phyloP scores from a whole-genome alignment of 2,329 filamentous ascomycete genomes.

The Epichloe sylvatica region DNA sequence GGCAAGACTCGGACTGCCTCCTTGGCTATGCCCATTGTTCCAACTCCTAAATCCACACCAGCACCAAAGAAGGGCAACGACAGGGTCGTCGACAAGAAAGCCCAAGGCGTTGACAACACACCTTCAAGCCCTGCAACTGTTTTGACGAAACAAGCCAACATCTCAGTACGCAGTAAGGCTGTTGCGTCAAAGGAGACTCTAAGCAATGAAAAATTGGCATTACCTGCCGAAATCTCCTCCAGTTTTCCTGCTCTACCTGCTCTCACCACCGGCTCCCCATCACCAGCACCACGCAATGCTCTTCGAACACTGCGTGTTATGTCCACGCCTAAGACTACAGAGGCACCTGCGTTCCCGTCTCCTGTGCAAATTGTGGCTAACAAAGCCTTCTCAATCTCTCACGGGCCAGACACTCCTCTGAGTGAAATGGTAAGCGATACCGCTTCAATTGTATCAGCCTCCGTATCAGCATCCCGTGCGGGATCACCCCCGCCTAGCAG shows the following conservation, averaged over 20 bases:
- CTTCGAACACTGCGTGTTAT: slow-evolving; percentile 54
- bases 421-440: slow-evolving; percentile 68
- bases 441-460: slow-evolving; percentile 58
- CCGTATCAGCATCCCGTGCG: slow-evolving; percentile 52
- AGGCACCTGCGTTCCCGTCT: slow-evolving; percentile 31
- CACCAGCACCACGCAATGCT: slow-evolving; percentile 36
- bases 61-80: slow-evolving; percentile 19
- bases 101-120: background rate
- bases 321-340: slow-evolving; percentile 42
- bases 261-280: slow-evolving; percentile 29
- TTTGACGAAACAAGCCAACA: background rate
- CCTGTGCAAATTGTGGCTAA: slow-evolving; percentile 17
- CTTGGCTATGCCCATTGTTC: slow-evolving; percentile 21
- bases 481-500: slow-evolving; percentile 54
- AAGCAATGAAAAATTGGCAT: background rate
- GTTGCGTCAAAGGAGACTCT: slow-evolving; percentile 1
- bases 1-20: slow-evolving; percentile 19
- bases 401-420: slow-evolving; percentile 56
- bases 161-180: background rate
- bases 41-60: slow-evolving; percentile 21
- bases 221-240: slow-evolving; percentile 15
- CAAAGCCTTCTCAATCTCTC: slow-evolving; percentile 17
- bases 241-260: slow-evolving; percentile 38
- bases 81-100: slow-evolving; percentile 17
- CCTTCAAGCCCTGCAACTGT: background rate